phyloP scores from a whole-genome alignment of 176 grass and related monocot species.

The Lolium rigidum region DNA sequence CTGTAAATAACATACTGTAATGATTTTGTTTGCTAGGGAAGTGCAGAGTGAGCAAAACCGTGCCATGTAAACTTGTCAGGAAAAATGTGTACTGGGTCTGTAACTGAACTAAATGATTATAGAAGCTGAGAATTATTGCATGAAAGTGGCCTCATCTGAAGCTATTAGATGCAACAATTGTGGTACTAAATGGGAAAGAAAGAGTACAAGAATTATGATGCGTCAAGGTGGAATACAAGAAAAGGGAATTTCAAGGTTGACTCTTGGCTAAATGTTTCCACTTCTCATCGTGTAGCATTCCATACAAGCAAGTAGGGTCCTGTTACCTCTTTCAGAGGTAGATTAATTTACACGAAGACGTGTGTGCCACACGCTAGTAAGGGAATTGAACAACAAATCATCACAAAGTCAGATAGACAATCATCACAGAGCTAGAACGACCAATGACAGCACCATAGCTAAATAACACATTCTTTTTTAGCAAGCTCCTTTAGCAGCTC shows the following conservation, averaged over 20 bases:
- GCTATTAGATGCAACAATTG: slow-evolving; percentile 51
- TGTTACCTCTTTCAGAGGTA: slow-evolving; percentile 29
- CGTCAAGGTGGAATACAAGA: background rate
- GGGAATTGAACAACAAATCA: background rate
- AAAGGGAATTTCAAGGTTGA: background rate
- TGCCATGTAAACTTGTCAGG: background rate
- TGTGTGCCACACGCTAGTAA: background rate
- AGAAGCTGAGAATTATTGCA: slow-evolving; percentile 66
- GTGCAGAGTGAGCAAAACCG: background rate
- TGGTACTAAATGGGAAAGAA: slow-evolving; percentile 28
- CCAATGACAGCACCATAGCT: background rate
- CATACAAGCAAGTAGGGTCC: slow-evolving; percentile 24
- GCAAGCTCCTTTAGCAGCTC: background rate
- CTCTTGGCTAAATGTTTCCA: background rate
- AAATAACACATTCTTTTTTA: background rate
- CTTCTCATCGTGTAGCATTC: slow-evolving; percentile 32
- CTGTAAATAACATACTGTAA: slow-evolving; percentile 16
- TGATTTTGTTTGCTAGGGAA: background rate
- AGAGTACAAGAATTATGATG: background rate
- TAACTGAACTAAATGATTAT: slow-evolving; percentile 63
- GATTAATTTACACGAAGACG: slow-evolving; percentile 27
- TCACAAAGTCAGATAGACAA: background rate
- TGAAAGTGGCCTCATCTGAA: slow-evolving; percentile 54
- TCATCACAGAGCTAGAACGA: background rate
- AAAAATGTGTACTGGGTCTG: slow-evolving; percentile 19